These are phyloP conservation scores for Prunus yedoensis DNA, from an alignment of 331 rosid species.

Conservation along the genomic window DNA sequence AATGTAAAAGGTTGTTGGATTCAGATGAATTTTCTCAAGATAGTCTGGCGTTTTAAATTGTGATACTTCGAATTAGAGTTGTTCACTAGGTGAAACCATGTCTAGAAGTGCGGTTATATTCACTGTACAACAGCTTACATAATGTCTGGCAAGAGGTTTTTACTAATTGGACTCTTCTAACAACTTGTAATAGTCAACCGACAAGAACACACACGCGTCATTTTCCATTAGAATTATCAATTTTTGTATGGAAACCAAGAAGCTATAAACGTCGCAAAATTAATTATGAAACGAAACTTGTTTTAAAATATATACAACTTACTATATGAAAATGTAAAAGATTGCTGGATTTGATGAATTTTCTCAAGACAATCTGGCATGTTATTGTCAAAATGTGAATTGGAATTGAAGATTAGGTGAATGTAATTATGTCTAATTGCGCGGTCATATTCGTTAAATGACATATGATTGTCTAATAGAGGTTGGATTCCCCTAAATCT, in stretches of 20 bases:
- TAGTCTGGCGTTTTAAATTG: neutral
- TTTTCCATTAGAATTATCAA: neutral
- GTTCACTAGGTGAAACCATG: too few relatives aligned
- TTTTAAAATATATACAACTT: neutral
- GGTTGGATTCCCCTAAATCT: neutral
- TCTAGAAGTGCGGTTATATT: neutral
- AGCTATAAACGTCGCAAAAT: neutral
- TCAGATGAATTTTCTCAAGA: too few relatives aligned
- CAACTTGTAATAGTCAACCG: neutral
- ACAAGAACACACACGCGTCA: neutral
- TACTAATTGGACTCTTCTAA: neutral
- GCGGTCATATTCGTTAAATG: neutral
- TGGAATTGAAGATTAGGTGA: neutral
- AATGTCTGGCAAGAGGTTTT: neutral
- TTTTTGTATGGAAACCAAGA: neutral
- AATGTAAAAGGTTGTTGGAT: neutral
- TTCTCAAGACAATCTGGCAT: neutral
- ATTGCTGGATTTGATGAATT: neutral
- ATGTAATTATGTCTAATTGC: neutral
- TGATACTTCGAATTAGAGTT: neutral
- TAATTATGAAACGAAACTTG: neutral
- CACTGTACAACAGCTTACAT: neutral
- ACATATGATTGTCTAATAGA: neutral
- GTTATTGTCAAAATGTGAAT: neutral
- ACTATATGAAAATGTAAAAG: neutral